Evolutionary conservation across 2,329 filamentous ascomycete species (phyloP), one percentile per base, ranked within the genome.

Genomic region (Fusarium sp.): DNA sequence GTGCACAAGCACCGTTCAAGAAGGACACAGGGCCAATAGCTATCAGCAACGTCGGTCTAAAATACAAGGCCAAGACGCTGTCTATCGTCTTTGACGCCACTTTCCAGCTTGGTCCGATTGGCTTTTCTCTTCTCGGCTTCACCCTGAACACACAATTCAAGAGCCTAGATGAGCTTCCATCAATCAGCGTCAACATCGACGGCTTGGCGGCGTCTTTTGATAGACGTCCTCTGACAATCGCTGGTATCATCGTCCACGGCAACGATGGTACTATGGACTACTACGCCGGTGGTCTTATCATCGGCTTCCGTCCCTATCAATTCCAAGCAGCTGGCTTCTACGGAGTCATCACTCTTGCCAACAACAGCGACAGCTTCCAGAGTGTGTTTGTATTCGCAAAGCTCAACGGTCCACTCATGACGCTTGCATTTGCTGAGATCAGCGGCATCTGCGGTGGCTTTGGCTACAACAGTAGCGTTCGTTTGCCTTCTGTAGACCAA

Each of bases 241-340:
- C 79, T 1, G 84, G 84, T 3, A 54, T 81, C 9, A 78, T 84
- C 51, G 63, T 68, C 2, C 78, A 82, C 45, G 77, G 68, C 3
- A 78, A 77, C 14, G 66, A 56, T 3, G 71, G 50, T 7, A 12
- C n/a, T 3, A 33, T 78, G 11, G 75, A 82, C 5, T 79, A 79
- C 53, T 85, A 82, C 54, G 75, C 75, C 5, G 84, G 84, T 2
- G 84, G 81, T 2, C 44, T 83, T 5, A 75, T 78, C 24, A 57
- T 86, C 16, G 76, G 77, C 3, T 82, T 80, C 60, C 39, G 61
- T 2, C 79, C 81, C 0, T 86, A 81, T 36, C 77, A 77, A 18
- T 79, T 86, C 70, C 42, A 79, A 38, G 85, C 83, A 0, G 81
- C 80, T 0, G 84, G 84, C 12, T 81, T 79, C 65, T 86, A 85